Conservation (phyloP, 148 eudicot species). For the Silene latifolia region DNA sequence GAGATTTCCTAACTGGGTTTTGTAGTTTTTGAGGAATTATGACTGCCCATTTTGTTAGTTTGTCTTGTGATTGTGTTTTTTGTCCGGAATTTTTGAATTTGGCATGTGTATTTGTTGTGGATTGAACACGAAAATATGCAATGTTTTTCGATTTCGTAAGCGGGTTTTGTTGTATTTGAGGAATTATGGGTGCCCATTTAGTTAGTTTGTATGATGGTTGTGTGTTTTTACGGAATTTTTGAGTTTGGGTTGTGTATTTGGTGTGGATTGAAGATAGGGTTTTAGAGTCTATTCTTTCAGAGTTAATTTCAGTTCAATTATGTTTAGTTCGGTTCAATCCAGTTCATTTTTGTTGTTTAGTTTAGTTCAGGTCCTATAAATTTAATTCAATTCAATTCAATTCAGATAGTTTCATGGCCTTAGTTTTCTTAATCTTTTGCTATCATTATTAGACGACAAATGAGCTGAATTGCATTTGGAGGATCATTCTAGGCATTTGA, state of each 20-base stretch:
- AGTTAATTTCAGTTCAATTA: too few relatives aligned
- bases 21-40: not conserved
- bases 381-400: too few relatives aligned
- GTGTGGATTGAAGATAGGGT: not conserved
- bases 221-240: not conserved
- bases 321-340: too few relatives aligned
- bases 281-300: too few relatives aligned
- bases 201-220: slow-evolving; percentile 8
- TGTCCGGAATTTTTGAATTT: not conserved
- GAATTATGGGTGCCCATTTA: slow-evolving; percentile 5
- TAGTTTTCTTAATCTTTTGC: too few relatives aligned
- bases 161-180: not conserved
- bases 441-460: too few relatives aligned
- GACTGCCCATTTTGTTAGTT: slow-evolving; percentile 14
- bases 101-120: not conserved
- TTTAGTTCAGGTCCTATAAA: not conserved
- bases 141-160: not conserved
- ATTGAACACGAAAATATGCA: not conserved
- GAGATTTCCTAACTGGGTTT: not conserved
- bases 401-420: not conserved
- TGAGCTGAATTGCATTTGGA: too few relatives aligned
- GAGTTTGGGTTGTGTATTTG: not conserved
- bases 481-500: too few relatives aligned
- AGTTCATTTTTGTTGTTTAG: not conserved
- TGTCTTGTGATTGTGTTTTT: not conserved